These are phyloP conservation scores for Aegilops sharonensis DNA, from an alignment of 176 grass and related monocot genomes.

Conservation along the genomic window DNA sequence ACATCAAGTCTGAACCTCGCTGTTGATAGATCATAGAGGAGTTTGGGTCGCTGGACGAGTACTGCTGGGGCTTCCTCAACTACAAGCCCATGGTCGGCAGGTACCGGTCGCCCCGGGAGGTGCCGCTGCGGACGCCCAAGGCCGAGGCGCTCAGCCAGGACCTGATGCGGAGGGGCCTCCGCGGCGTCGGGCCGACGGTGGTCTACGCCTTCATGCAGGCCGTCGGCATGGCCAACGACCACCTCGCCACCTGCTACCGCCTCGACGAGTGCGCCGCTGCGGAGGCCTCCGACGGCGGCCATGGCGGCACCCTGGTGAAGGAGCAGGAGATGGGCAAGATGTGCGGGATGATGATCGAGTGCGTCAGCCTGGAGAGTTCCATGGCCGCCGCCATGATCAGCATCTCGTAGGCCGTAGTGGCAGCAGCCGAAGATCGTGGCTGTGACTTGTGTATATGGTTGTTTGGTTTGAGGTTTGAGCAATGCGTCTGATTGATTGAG, in stretches of 20 bases:
- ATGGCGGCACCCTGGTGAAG: background rate
- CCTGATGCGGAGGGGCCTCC: constrained; percentile 66
- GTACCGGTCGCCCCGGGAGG: constrained; percentile 72
- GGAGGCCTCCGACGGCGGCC: background rate
- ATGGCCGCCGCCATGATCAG: constrained; percentile 31
- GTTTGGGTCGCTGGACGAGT: constrained; percentile 86
- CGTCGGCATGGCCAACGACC: constrained; percentile 89
- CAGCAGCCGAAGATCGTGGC: background rate
- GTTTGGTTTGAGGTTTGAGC: constrained; percentile 7
- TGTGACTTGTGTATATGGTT: constrained; percentile 13
- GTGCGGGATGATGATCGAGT: constrained; percentile 35
- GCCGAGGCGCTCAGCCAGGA: constrained; percentile 92
- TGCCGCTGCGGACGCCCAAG: constrained; percentile 79
- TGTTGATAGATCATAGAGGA: constrained; percentile 74
- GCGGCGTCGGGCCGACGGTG: constrained; percentile 87
- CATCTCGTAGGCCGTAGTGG: constrained; percentile 41
- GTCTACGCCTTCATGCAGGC: constrained; percentile 98
- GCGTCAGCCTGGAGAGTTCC: constrained; percentile 31
- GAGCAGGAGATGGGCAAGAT: constrained; percentile 39
- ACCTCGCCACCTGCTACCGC: constrained; percentile 77
- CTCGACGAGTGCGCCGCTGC: constrained; percentile 56
- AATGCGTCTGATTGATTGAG: constrained; percentile 17
- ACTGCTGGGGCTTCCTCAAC: constrained; percentile 91
- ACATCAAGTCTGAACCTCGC: constrained; percentile 23
- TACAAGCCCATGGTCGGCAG: constrained; percentile 54